These are phyloP conservation scores for Solanum tarijense DNA, from an alignment of 257 asterid genomes.

Conservation along the genomic window DNA sequence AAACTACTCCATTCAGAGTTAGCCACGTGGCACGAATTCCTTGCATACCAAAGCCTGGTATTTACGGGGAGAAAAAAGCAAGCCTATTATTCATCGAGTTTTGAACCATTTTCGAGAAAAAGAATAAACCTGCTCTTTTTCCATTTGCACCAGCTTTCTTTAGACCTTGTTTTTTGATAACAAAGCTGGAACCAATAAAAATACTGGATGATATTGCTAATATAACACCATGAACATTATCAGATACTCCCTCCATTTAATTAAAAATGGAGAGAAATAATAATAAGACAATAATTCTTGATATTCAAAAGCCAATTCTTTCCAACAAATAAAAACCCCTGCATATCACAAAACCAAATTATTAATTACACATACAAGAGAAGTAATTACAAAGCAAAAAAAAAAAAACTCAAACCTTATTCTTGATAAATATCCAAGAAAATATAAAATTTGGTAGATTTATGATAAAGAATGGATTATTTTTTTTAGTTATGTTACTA, in stretches of 20 bases:
- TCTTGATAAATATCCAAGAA: background rate
- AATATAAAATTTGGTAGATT: background rate
- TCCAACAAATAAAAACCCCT: background rate
- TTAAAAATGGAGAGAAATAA: slow-evolving; percentile 5
- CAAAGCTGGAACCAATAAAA: slow-evolving; percentile 29
- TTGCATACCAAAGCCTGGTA: background rate
- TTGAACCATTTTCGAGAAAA: background rate
- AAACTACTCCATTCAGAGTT: background rate
- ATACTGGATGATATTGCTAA: slow-evolving; percentile 28
- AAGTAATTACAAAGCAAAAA: background rate
- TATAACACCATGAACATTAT: slow-evolving; percentile 20
- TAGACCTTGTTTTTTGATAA: slow-evolving; percentile 28
- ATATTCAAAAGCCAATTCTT: background rate
- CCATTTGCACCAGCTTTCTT: slow-evolving; percentile 21
- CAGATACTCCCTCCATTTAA: slow-evolving; percentile 24
- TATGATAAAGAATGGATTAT: background rate
- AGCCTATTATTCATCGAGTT: background rate
- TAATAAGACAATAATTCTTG: background rate
- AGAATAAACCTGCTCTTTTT: slow-evolving; percentile 16
- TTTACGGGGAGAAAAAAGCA: background rate
- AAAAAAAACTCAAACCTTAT: background rate
- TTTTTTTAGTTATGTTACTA: background rate
- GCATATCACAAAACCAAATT: background rate
- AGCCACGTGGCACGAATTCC: background rate
- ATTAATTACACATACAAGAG: background rate